These are phyloP conservation scores for Penicillium odoratum DNA, from an alignment of 495 filamentous ascomycete genomes.

Conservation along the genomic window DNA sequence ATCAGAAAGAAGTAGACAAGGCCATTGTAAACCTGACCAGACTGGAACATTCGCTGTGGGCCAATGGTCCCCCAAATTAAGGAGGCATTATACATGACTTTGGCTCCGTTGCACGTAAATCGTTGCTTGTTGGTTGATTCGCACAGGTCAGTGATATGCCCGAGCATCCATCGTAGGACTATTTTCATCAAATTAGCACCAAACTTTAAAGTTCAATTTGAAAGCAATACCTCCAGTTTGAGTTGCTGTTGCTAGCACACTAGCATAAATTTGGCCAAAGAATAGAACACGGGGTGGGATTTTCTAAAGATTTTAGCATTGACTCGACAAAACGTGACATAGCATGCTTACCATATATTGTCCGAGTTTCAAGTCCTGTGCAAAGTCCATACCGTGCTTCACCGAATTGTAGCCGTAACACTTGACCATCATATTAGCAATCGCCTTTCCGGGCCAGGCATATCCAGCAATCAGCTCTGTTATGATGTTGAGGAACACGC, in stretches of 20 bases:
- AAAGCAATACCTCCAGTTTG: slow-evolving; percentile 36
- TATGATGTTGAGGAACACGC: slow-evolving; percentile 54
- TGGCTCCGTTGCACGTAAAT: slow-evolving; percentile 54
- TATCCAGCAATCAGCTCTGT: slow-evolving; percentile 66
- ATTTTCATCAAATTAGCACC: neutral
- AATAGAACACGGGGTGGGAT: slow-evolving; percentile 61
- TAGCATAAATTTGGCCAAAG: slow-evolving; percentile 50
- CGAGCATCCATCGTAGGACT: slow-evolving; percentile 43
- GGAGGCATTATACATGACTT: slow-evolving; percentile 50
- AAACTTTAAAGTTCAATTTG: neutral
- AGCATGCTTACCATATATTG: slow-evolving; percentile 29
- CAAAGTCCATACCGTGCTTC: slow-evolving; percentile 56
- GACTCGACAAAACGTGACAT: slow-evolving; percentile 42
- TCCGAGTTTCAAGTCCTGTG: slow-evolving; percentile 54
- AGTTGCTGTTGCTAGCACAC: slow-evolving; percentile 48
- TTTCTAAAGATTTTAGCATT: slow-evolving; percentile 60
- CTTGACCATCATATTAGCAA: slow-evolving; percentile 68
- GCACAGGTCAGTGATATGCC: slow-evolving; percentile 44
- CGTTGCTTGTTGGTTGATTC: slow-evolving; percentile 45
- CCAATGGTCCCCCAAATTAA: slow-evolving; percentile 58
- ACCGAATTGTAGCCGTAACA: slow-evolving; percentile 57
- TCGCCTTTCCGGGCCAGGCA: slow-evolving; percentile 58
- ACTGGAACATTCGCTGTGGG: slow-evolving; percentile 51
- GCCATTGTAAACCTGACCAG: slow-evolving; percentile 45
- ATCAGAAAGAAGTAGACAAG: slow-evolving; percentile 54